Percentiles rank a stretch among this genome's conserved stretches.
phyloP scores from a whole-genome alignment of 148 eudicot species.

The Talinum fruticosum region DNA sequence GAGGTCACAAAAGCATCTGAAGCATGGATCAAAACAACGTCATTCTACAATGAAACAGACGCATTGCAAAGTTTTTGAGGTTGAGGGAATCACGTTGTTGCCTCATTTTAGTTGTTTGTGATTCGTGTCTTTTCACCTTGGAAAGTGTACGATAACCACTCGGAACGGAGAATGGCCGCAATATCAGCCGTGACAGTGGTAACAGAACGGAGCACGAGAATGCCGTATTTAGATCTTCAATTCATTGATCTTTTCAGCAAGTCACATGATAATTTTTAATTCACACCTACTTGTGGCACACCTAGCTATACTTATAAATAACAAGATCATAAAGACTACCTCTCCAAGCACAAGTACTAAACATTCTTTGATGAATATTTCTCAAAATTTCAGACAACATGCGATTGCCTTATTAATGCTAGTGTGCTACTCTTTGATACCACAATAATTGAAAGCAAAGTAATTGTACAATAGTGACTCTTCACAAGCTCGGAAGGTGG shows the following conservation, averaged over 20 bases:
- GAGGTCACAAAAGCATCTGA: background rate
- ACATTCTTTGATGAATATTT: background rate
- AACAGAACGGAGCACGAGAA: background rate
- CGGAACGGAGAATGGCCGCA: background rate
- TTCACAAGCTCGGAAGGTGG: background rate
- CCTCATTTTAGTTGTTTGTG: background rate
- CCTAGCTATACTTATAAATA: too few relatives aligned
- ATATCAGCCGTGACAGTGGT: background rate
- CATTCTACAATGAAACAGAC: too few relatives aligned
- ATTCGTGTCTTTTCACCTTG: too few relatives aligned
- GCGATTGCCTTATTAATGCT: too few relatives aligned
- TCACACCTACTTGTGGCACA: background rate
- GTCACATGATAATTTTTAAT: background rate
- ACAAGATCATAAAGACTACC: background rate
- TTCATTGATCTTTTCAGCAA: too few relatives aligned
- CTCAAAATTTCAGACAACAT: background rate
- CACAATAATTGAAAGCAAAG: background rate
- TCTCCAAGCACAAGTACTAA: background rate
- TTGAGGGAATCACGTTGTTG: too few relatives aligned
- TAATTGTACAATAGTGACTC: background rate
- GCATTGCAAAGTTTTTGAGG: too few relatives aligned
- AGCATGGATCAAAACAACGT: too few relatives aligned
- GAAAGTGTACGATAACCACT: too few relatives aligned
- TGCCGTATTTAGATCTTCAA: too few relatives aligned
- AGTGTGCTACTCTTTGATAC: too few relatives aligned